Base-by-base conservation (phyloP, 1,139 yeast genomes). In the Hemisphaericaspora lyxosophila region DNA sequence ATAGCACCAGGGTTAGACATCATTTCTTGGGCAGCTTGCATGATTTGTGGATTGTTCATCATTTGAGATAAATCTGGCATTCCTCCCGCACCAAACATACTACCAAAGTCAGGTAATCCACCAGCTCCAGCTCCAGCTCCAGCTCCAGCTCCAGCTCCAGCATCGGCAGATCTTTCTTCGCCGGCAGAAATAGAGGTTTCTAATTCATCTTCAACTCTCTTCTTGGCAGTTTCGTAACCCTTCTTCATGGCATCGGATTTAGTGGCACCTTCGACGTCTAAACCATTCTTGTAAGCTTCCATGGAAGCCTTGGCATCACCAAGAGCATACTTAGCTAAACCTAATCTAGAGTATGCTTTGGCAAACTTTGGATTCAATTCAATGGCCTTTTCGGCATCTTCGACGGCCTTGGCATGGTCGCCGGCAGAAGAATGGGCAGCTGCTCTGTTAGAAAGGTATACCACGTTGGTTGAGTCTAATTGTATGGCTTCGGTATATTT, bases 311-410 rank as follows among this genome's bases (percentile, higher is more conserved):
- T 82, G 41, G 94, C 84, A 56, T 89, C 90, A 13, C 96, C 96
- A 45, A 85, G 72, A 17, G 96, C 95, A 60, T 84, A 90, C 55
- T 83, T 80, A 5, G 98, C 97, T 52, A 90, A 80, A 2, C 97
- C 99, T 50, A 92, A 73, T 62, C 99, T 82, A 8, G 97, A 87
- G 73, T 89, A 92, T 8, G 96, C 97, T 70, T 90, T 90, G 32
- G 96, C 80, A 54, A 88, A 92, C 13, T 68, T 55, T 34, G 96
- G 85, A 58, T 92, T 89, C 42, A 83, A 70, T 45, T 77, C 75
- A 42, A 88, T 80, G 30, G 98, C 96, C 43, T 70, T 68, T 55
- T 82, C 75, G 23, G 98, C 96, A 60, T 92, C 99, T 31, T 67
- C 70, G 33, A 85, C 78, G 2, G 99, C 98, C 47, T 76, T 69